Evolutionary conservation across 306 rosid species (phyloP).

Genomic region (Gillenia trifoliata): DNA sequence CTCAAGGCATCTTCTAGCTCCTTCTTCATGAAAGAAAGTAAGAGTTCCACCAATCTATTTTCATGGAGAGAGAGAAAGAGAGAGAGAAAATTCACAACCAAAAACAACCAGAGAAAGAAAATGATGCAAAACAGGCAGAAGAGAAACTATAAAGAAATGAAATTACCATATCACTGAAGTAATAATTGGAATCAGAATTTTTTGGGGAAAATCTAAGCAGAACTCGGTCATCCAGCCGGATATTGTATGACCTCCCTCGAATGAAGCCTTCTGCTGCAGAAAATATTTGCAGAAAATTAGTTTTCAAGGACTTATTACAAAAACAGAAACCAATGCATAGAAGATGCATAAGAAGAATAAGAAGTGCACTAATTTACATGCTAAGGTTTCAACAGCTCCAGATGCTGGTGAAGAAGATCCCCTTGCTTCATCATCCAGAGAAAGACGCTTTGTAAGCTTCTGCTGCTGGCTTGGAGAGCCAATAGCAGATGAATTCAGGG

Average conservation of each 20-base stretch:
- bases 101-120: slow-evolving; percentile 2
- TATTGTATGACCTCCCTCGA: slow-evolving; percentile 97
- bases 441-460: slow-evolving; percentile 44
- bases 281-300: slow-evolving; percentile 54
- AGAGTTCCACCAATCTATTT: slow-evolving; percentile 95
- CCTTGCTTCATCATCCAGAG: slow-evolving; percentile 60
- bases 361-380: slow-evolving; percentile 59
- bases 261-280: slow-evolving; percentile 96
- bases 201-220: slow-evolving; percentile 94
- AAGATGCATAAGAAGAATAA: slow-evolving; percentile 19
- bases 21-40: slow-evolving; percentile 83
- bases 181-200: slow-evolving; percentile 83
- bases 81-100: background rate
- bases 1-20: slow-evolving; percentile 96
- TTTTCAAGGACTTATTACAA: slow-evolving; percentile 21
- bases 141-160: background rate
- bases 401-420: slow-evolving; percentile 57
- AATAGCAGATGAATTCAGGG: slow-evolving; percentile 41
- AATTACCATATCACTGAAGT: slow-evolving; percentile 88
- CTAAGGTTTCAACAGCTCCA: slow-evolving; percentile 50
- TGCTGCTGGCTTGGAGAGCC: slow-evolving; percentile 56
- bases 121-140: slow-evolving; percentile 9
- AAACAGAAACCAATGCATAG: slow-evolving; percentile 2
- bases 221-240: slow-evolving; percentile 83
- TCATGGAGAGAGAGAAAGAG: background rate